These are phyloP conservation scores for Termitomyces heimii DNA, from an alignment of 768 basidiomycete species.

Conservation along the genomic window DNA sequence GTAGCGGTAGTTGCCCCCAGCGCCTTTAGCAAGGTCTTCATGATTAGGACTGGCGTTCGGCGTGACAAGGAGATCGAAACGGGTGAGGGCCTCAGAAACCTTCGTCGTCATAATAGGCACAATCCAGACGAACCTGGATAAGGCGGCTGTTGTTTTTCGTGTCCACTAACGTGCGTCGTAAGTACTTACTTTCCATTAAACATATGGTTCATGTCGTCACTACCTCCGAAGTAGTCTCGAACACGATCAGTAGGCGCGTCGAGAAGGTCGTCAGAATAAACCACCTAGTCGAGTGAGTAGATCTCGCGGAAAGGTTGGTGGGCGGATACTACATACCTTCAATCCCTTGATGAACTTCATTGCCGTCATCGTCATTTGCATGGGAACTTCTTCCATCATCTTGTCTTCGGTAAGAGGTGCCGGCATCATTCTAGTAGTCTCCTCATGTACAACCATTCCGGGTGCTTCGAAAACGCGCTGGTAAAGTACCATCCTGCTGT, in stretches of 20 bases:
- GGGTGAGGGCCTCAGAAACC: background rate
- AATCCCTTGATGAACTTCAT: background rate
- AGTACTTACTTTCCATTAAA: background rate
- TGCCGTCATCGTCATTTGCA: background rate
- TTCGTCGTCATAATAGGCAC: background rate
- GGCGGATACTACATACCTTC: background rate
- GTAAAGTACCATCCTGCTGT: background rate
- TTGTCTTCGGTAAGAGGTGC: background rate
- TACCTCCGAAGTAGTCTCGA: background rate
- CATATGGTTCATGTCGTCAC: slow-evolving; percentile 3
- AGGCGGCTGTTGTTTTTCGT: background rate
- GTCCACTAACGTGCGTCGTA: background rate
- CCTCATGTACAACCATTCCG: background rate
- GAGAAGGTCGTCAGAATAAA: background rate
- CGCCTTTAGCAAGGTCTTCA: background rate
- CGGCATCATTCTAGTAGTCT: background rate
- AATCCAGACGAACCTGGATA: slow-evolving; percentile 2
- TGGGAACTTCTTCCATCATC: background rate
- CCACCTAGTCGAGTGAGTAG: background rate
- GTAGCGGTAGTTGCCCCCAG: background rate
- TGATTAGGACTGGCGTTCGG: background rate
- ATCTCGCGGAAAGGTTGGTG: too few relatives aligned
- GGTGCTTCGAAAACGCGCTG: background rate
- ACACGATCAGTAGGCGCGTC: background rate
- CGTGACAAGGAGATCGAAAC: background rate